Percentiles rank a stretch among this genome's conserved stretches.
These are phyloP conservation scores for Telfairia occidentalis DNA, from an alignment of 331 rosid species.

Conservation along the genomic window DNA sequence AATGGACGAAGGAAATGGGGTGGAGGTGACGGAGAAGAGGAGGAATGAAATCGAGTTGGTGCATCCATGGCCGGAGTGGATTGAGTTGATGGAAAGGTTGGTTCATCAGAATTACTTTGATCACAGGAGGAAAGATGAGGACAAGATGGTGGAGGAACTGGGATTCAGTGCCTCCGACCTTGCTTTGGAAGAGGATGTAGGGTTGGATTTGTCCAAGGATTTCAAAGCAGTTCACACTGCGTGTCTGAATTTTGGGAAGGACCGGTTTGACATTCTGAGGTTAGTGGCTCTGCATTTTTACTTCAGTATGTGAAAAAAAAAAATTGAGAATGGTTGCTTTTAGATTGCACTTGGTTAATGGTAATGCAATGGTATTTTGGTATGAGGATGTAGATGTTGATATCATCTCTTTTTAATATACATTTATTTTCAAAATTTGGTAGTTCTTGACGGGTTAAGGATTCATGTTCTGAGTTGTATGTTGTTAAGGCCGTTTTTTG, in stretches of 20 bases:
- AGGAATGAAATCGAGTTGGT: constrained; percentile 51
- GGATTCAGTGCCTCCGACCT: constrained; percentile 34
- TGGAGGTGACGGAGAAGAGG: constrained; percentile 12
- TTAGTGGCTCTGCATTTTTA: constrained; percentile 22
- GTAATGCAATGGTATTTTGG: neutral
- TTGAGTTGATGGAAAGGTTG: constrained; percentile 82
- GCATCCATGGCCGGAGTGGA: constrained; percentile 99
- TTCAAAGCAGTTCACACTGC: constrained; percentile 60
- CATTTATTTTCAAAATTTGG: neutral
- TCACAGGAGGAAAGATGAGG: constrained; percentile 71
- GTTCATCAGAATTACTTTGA: constrained; percentile 89
- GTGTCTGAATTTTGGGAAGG: constrained; percentile 76
- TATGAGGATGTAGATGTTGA: neutral
- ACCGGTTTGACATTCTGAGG: constrained; percentile 85
- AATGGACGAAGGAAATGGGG: neutral
- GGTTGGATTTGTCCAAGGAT: constrained; percentile 52
- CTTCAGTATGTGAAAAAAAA: neutral
- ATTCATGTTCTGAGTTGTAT: neutral
- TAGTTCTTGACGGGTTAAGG: neutral
- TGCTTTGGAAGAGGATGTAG: constrained; percentile 17
- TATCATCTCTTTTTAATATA: neutral
- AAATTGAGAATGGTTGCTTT: neutral
- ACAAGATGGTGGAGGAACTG: constrained; percentile 45
- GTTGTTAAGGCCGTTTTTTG: neutral
- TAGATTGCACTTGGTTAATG: neutral